phyloP scores from a whole-genome alignment of 2,329 filamentous ascomycete species.

The Colletotrichum sp. region DNA sequence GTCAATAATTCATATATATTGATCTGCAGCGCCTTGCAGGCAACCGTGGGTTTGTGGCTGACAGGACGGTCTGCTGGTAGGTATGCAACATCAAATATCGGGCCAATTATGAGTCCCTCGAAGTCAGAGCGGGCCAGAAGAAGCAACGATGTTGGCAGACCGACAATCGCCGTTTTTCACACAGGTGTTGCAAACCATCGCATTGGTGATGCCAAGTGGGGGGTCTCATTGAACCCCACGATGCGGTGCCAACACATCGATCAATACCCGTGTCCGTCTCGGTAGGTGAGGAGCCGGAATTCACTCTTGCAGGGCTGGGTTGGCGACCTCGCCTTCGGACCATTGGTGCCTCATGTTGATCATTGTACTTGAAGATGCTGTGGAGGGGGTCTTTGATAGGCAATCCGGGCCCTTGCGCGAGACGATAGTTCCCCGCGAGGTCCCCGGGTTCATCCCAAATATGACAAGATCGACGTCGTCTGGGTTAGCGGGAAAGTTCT shows the following conservation, averaged over 20 bases:
- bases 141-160: not conserved
- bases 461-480: not conserved
- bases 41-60: not conserved
- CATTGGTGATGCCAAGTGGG: not conserved
- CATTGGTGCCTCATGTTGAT: not conserved
- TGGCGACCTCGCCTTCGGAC: not conserved
- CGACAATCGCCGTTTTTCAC: not conserved
- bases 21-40: conserved; percentile 19
- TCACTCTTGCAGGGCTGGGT: not conserved
- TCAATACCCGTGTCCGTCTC: not conserved
- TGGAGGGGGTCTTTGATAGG: not conserved
- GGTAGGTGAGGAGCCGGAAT: not conserved
- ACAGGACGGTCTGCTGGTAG: not conserved
- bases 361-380: not conserved
- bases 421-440: not conserved
- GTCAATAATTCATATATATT: not conserved
- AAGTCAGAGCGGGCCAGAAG: not conserved
- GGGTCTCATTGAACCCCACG: not conserved
- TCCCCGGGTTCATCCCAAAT: not conserved
- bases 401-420: not conserved
- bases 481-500: not conserved
- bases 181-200: not conserved
- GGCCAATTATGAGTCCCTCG: not conserved
- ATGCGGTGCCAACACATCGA: conserved; percentile 5
- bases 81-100: not conserved